Evolutionary conservation across 176 grass and related monocot species (phyloP).

Genomic region (Triticum timopheevii): DNA sequence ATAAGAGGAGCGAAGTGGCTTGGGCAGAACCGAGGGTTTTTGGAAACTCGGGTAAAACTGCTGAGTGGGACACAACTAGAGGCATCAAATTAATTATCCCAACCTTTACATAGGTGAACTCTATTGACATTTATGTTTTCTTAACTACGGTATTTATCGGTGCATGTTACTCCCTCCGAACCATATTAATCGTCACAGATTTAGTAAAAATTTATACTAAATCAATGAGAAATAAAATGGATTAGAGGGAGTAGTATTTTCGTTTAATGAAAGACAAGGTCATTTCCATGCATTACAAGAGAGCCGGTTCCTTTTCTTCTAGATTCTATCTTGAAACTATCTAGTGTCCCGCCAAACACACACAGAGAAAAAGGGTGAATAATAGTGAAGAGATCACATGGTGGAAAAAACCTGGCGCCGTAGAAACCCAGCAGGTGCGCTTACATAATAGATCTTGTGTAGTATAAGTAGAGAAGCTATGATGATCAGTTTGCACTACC

Average conservation of each 20-base stretch:
- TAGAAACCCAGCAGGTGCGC: constrained; percentile 7
- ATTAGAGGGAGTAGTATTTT: too few relatives aligned
- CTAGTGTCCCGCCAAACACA: constrained; percentile 1
- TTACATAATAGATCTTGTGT: constrained; percentile 19
- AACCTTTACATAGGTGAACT: not conserved
- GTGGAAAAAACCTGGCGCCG: not conserved
- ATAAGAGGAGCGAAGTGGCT: too few relatives aligned
- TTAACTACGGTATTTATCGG: not conserved
- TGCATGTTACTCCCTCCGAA: not conserved
- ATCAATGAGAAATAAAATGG: too few relatives aligned
- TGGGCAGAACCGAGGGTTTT: too few relatives aligned
- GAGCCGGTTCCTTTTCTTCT: constrained; percentile 1
- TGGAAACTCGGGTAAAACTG: too few relatives aligned
- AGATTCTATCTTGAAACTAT: not conserved
- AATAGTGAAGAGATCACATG: constrained; percentile 14
- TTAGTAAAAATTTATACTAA: too few relatives aligned
- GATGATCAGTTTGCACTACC: not conserved
- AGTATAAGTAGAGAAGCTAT: not conserved
- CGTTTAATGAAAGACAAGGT: not conserved
- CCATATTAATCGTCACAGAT: too few relatives aligned
- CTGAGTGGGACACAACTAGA: too few relatives aligned
- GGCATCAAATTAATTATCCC: too few relatives aligned
- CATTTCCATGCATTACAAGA: constrained; percentile 19
- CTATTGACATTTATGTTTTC: not conserved
- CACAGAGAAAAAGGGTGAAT: not conserved